Conservation (phyloP, 2,329 filamentous ascomycete genomes). For the Colletotrichum euphorbiae region DNA sequence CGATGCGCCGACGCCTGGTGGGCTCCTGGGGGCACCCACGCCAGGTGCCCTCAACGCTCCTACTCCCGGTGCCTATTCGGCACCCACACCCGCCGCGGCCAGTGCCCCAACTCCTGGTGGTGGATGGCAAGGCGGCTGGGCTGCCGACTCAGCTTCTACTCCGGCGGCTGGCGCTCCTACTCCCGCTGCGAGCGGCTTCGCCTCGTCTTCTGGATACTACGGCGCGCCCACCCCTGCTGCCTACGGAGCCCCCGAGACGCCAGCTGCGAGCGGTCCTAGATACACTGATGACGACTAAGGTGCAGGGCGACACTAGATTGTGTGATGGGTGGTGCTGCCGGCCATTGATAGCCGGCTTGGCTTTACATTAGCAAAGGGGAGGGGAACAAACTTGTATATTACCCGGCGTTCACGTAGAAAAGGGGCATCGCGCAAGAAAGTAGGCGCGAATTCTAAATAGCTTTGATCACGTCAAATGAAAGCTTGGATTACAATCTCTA, state of each 20-base stretch:
- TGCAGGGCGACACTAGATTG: not conserved
- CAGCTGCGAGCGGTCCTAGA: constrained; percentile 68
- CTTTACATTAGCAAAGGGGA: constrained; percentile 12
- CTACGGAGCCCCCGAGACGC: constrained; percentile 68
- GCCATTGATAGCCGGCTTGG: constrained; percentile 10
- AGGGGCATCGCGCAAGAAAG: not conserved
- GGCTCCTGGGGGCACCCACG: constrained; percentile 67
- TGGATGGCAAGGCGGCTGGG: constrained; percentile 70
- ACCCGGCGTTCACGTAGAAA: constrained; percentile 37
- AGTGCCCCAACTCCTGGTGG: constrained; percentile 78
- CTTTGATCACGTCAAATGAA: not conserved
- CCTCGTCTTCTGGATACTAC: constrained; percentile 61
- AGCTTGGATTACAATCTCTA: too few species aligned
- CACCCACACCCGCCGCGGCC: constrained; percentile 70
- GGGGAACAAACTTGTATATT: constrained; percentile 33
- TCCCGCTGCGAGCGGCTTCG: constrained; percentile 70
- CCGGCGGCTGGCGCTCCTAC: constrained; percentile 75
- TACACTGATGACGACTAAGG: constrained; percentile 64
- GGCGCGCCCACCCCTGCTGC: constrained; percentile 75
- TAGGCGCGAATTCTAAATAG: constrained; percentile 2
- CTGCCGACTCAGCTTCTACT: constrained; percentile 73
- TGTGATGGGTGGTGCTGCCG: not conserved
- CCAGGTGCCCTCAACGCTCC: constrained; percentile 75
- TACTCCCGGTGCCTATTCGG: constrained; percentile 76
- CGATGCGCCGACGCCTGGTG: constrained; percentile 77